Evolutionary conservation across 305 asterid genomes (phyloP).

Genomic region (Andrographis paniculata): DNA sequence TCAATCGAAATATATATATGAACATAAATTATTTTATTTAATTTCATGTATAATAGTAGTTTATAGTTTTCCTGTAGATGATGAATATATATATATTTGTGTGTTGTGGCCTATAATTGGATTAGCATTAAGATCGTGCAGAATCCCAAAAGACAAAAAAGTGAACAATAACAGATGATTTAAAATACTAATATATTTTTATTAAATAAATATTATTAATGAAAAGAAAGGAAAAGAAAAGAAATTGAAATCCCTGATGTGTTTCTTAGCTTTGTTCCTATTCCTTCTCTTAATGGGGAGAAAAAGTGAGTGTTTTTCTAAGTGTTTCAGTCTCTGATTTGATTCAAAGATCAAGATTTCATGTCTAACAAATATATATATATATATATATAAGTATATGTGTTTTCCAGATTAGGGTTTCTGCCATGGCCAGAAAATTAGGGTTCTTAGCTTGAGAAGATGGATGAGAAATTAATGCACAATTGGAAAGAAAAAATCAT

Average conservation of each 20-base stretch:
- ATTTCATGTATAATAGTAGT: background rate
- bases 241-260: background rate
- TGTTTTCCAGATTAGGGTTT: slow-evolving; percentile 24
- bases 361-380: background rate
- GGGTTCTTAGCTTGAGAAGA: slow-evolving; percentile 19
- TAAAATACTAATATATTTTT: slow-evolving; percentile 8
- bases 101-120: background rate
- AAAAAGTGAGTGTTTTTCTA: background rate
- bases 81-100: too few species aligned
- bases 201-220: background rate
- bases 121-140: slow-evolving; percentile 25
- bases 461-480: background rate
- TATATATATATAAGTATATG: too few species aligned
- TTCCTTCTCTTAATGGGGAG: slow-evolving; percentile 14
- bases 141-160: slow-evolving; percentile 56
- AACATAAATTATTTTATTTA: background rate
- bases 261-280: slow-evolving; percentile 18
- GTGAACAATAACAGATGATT: slow-evolving; percentile 21
- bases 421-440: slow-evolving; percentile 8
- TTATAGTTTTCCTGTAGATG: slow-evolving; percentile 8
- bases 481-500: background rate
- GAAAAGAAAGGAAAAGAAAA: background rate
- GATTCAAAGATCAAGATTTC: background rate
- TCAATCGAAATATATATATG: background rate
- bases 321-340: background rate